Conservation (phyloP, 768 basidiomycete genomes). For the Aureoboletus auriporus region DNA sequence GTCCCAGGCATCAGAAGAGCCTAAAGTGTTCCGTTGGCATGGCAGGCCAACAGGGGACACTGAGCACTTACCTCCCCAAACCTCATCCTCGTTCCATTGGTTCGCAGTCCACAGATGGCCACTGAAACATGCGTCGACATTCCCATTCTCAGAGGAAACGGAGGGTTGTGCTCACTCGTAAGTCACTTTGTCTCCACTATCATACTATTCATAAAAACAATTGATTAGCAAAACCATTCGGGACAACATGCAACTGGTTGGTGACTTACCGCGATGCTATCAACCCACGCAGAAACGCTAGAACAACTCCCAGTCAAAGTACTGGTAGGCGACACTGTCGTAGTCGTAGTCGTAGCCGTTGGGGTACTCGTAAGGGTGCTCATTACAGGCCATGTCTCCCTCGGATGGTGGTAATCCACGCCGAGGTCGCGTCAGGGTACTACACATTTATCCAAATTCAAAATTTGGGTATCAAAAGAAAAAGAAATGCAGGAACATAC, state of each 20-base stretch:
- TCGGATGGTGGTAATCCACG: slow-evolving; percentile 27
- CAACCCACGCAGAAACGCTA: neutral
- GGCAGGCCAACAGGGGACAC: neutral
- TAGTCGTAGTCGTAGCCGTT: neutral
- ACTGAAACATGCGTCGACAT: neutral
- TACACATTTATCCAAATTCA: neutral
- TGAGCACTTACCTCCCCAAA: neutral
- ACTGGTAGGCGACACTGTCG: too few species aligned
- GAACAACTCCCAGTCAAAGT: neutral
- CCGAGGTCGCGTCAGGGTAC: slow-evolving; percentile 34
- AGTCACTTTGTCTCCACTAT: neutral
- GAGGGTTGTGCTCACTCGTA: neutral
- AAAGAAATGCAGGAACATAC: too few species aligned
- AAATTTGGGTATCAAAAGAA: too few species aligned
- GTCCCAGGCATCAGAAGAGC: neutral
- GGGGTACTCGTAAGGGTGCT: neutral
- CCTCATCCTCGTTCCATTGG: slow-evolving; percentile 2
- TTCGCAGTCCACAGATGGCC: slow-evolving; percentile 4
- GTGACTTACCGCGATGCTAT: neutral
- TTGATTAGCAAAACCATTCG: too few species aligned
- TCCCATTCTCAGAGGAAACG: too few species aligned
- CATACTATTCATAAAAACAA: neutral
- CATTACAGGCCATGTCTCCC: slow-evolving; percentile 1
- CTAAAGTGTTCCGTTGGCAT: neutral
- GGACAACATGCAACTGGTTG: too few species aligned